phyloP scores from a whole-genome alignment of 2,329 filamentous ascomycete genomes.

The Dothideomycetes sp. region DNA sequence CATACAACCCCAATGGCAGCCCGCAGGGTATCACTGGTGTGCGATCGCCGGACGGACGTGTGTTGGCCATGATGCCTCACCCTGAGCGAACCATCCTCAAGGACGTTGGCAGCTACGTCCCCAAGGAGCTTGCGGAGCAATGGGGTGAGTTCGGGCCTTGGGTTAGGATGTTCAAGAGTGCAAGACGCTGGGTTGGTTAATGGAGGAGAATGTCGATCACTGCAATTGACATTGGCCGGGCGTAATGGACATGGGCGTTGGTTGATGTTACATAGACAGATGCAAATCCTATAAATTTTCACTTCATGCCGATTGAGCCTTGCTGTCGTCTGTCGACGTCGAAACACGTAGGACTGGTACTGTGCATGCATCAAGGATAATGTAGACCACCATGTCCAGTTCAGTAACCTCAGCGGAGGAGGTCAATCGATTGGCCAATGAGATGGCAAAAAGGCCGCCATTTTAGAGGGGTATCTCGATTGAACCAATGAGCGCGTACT shows the following conservation, averaged over 20 bases:
- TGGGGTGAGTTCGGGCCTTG: constrained; percentile 81
- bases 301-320: too few relatives aligned
- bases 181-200: constrained; percentile 70
- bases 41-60: constrained; percentile 63
- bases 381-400: too few relatives aligned
- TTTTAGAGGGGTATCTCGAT: too few relatives aligned
- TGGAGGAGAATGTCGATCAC: background rate
- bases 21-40: constrained; percentile 73
- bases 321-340: too few relatives aligned
- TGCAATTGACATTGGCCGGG: background rate
- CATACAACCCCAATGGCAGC: constrained; percentile 81
- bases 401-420: too few relatives aligned
- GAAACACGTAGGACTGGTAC: too few relatives aligned
- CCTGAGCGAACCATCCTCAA: constrained; percentile 80
- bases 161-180: constrained; percentile 77
- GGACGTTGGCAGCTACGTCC: constrained; percentile 66
- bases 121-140: constrained; percentile 46
- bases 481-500: too few relatives aligned
- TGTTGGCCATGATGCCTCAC: constrained; percentile 87
- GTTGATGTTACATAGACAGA: background rate
- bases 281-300: background rate
- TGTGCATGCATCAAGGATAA: too few relatives aligned
- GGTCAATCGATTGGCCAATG: too few relatives aligned
- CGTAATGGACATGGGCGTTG: background rate
- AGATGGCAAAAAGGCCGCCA: too few relatives aligned